Conservation (phyloP, 2,329 filamentous ascomycete genomes). For the Pseudogymnoascus sp. region DNA sequence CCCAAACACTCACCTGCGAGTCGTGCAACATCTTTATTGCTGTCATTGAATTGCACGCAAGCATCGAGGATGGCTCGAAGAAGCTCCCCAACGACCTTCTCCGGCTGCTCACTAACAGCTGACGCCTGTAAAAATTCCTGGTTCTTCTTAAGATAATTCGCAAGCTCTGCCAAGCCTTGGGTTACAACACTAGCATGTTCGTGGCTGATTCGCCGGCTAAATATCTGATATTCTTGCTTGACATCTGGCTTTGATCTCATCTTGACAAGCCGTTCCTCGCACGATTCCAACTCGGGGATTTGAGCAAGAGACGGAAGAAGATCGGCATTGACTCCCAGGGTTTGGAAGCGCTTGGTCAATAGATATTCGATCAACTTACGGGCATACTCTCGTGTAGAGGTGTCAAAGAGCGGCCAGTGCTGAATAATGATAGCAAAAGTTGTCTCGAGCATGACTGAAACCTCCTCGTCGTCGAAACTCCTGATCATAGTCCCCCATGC, state of each 20-base stretch:
- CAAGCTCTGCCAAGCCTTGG: conserved; percentile 71
- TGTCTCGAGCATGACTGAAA: conserved; percentile 73
- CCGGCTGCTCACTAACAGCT: conserved; percentile 74
- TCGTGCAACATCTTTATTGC: conserved; percentile 56
- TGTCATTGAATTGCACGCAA: conserved; percentile 67
- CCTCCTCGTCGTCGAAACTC: conserved; percentile 67
- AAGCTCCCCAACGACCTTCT: conserved; percentile 61
- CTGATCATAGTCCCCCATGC: conserved; percentile 77
- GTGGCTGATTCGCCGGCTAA: conserved; percentile 64
- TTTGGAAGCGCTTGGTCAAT: conserved; percentile 16
- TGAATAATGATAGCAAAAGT: conserved; percentile 81
- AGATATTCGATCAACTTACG: conserved; percentile 50
- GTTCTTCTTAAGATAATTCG: conserved; percentile 60
- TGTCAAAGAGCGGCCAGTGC: conserved; percentile 65
- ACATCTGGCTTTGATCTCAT: conserved; percentile 59
- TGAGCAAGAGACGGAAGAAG: conserved; percentile 70
- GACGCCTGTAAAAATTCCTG: conserved; percentile 74
- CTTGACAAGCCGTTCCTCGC: conserved; percentile 56
- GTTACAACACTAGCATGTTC: conserved; percentile 82
- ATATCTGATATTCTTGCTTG: conserved; percentile 59
- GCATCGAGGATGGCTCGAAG: conserved; percentile 77
- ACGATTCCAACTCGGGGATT: conserved; percentile 59
- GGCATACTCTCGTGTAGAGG: conserved; percentile 49
- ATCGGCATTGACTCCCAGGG: conserved; percentile 32
- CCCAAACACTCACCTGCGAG: conserved; percentile 78